Conservation (phyloP, 2,329 filamentous ascomycete species). For the Fusarium sp. region DNA sequence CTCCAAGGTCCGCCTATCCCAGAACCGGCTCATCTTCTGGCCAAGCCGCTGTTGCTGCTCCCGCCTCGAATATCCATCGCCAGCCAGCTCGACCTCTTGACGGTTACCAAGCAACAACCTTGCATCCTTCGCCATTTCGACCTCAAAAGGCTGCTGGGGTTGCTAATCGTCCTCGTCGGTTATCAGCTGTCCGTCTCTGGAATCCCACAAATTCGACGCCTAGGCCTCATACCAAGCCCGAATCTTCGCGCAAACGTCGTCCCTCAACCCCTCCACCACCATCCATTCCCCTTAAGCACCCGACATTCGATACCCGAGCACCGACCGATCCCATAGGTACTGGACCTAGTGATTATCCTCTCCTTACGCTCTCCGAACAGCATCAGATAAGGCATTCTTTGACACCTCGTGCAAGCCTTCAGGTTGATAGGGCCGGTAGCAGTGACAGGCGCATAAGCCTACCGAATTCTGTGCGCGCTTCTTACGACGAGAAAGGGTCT, state of each 20-base stretch:
- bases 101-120: conserved; percentile 25
- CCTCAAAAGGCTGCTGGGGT: conserved; percentile 47
- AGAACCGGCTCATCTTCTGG: conserved; percentile 28
- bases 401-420: conserved; percentile 59
- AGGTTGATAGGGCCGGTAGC: conserved; percentile 57
- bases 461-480: conserved; percentile 62
- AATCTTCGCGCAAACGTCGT: conserved; percentile 52
- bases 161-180: conserved; percentile 49
- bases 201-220: conserved; percentile 70
- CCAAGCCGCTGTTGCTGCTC: conserved; percentile 29
- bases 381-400: conserved; percentile 56
- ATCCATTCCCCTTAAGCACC: conserved; percentile 59
- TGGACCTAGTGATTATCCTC: conserved; percentile 59
- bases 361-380: conserved; percentile 62
- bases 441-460: conserved; percentile 62
- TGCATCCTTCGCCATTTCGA: conserved; percentile 53
- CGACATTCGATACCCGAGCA: conserved; percentile 51
- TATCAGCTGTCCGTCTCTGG: conserved; percentile 64
- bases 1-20: conserved; percentile 47
- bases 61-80: conserved; percentile 33
- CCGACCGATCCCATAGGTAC: conserved; percentile 50
- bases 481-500: conserved; percentile 60
- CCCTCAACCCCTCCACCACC: conserved; percentile 65
- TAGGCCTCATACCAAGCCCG: conserved; percentile 46
- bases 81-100: conserved; percentile 13